Conservation (phyloP, 208 protist species). For the Crithidia thermophila region DNA sequence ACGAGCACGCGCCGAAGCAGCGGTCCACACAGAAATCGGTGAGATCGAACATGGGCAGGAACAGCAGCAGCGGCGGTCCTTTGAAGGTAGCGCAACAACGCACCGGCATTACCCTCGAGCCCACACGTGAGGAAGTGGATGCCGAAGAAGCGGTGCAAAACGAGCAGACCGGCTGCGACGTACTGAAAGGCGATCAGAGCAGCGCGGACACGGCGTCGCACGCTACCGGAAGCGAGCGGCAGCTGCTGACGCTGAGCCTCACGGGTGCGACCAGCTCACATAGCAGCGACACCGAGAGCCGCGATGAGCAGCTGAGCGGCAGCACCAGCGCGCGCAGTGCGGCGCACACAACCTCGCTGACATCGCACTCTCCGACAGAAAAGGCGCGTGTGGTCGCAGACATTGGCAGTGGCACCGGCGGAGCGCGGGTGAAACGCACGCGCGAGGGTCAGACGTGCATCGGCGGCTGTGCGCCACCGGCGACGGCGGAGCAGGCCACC, state of each 20-base stretch:
- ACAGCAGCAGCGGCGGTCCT: no score
- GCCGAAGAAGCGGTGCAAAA: no score
- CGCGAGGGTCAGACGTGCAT: constrained; percentile 8
- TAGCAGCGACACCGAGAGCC: constrained; percentile 13
- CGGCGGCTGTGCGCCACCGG: background rate
- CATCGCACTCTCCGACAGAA: no score
- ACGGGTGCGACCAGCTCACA: background rate
- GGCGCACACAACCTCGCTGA: constrained; percentile 3
- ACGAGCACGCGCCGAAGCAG: no score
- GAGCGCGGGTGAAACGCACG: constrained; percentile 14
- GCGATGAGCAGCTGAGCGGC: constrained; percentile 18
- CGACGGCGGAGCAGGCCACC: constrained; percentile 1
- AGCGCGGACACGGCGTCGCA: background rate
- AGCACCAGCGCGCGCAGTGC: constrained; percentile 25
- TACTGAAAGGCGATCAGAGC: background rate
- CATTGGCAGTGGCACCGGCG: background rate
- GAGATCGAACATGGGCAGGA: no score
- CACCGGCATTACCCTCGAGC: no score
- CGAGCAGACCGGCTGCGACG: no score
- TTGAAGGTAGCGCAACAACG: no score
- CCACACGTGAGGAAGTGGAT: no score
- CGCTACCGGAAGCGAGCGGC: background rate
- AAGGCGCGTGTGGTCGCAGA: background rate
- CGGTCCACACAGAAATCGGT: no score
- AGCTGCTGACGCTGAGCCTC: constrained; percentile 1